Evolutionary conservation across 495 filamentous ascomycete species (phyloP), one percentile per base, ranked within the genome.

Genomic region (Penicillium pulvis): DNA sequence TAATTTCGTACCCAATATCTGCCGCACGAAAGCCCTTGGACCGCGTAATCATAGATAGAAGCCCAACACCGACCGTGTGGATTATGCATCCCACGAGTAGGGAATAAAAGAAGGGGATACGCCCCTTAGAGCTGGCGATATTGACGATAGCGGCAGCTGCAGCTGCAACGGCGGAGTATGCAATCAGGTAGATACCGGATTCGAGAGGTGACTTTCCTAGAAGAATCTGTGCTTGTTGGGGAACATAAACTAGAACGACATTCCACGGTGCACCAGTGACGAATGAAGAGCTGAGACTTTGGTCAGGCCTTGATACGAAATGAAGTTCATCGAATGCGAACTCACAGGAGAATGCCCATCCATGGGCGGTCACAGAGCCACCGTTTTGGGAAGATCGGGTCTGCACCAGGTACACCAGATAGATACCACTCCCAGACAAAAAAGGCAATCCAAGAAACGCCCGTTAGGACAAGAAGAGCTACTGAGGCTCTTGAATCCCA

Each of bases 181-280:
- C 83, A 5, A 88, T 74, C 28, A 91, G 69, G 31, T 84, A 75
- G 16, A 87, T 66, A 16, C 86, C 87, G 0, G 87, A 64, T n/a
- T 61, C 60, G 11, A 75, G 58, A 20, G 75, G 67, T n/a, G 75
- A 75, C 47, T 66, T 57, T 9, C 66, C 71, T 49, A 83, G 77
- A 16, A 86, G 78, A 26, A 85, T 72, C 55, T 87, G 84, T 33
- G 87, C 83, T 45, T 83, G 79, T 56, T 86, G 79, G 5, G 86
- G 84, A 8, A 89, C 72, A 48, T 82, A 79, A 39, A 87, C 78
- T 5, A 87, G 71, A 9, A 70, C 64, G n/a, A 70, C 51, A 33
- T 86, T 80, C 59, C 81, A 87, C 6, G 81, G 71, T 46, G 83
- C 85, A 10, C 86, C 86, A 16, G 60, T 66, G 8, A 66, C 69